Base-by-base conservation (phyloP, 805 yeast species). In the Metschnikowia corniflorae region DNA sequence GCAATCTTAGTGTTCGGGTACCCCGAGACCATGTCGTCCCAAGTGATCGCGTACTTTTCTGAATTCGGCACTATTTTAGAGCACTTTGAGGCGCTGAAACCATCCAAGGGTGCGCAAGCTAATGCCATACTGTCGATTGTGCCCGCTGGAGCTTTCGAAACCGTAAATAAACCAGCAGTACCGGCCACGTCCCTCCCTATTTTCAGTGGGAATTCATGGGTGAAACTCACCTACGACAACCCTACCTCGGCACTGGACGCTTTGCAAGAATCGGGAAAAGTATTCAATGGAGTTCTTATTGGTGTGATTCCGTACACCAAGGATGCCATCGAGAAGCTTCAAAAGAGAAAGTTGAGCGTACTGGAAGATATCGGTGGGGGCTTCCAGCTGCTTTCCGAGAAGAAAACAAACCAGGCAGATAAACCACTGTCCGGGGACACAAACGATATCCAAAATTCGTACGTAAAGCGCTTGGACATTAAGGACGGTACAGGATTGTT, bases 1-100 rank as follows among this genome's bases (percentile, higher is more conserved):
- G 84, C 95, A 0, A 83, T 91, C 1, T 62, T 89, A 19, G 86
- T 91, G 3, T 87, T 84, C 61, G 97, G 97, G 1, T 91, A 86
- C 57, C 87, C 94, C 1, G 94, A 88, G 51, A 70, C 78, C 2
- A 70, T 80, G 46, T 78, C 94, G 7, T 73, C 71, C 21, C 71
- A 71, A 23, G 76, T 91, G 2, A 70, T 91, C 25, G 75, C 76
- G 35, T 85, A 79, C 57, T 91, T 88, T 52, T 70, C 79, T 16
- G 82, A 82, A 50, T 86, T 82, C 58, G 97, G 97, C 15, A 71
- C 69, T 18, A 78, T 91, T 26, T 57, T 86, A 38, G 96, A 88
- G 47, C 82, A 84, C 51, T 80, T 84, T 49, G 80, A 79, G 47
- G 54, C 46, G 3, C 39, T 39, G 35, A 42, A 37, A 16, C 31